Evolutionary conservation across 2,329 filamentous ascomycete species (phyloP), one percentile per base, ranked within the genome.

Genomic region (Phialemoniopsis sp.): DNA sequence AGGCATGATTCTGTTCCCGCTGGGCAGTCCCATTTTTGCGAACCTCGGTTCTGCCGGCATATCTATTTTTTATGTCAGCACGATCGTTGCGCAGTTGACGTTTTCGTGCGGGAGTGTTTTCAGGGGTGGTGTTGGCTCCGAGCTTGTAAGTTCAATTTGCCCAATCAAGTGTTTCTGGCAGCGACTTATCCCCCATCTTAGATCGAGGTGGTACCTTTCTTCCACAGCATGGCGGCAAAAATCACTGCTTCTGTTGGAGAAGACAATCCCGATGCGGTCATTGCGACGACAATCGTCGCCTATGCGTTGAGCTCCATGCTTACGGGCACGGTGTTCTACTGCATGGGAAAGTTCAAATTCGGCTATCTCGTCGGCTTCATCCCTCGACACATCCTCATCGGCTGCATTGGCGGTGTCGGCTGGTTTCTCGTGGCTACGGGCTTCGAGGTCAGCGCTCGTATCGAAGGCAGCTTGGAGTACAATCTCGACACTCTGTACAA

Each of bases 161-260:
- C 28, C 54, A 18, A 56, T 37, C 21, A 26, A 10, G 10, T 26
- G 10, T 6, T 26, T 10, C 12, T n/a, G 43, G 29, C 13, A 17
- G 12, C 19, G 1, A 14, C n/a, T n/a, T n/a, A n/a, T n/a, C n/a
- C n/a, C n/a, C n/a, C n/a, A 21, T 8, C 15, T 42, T 46, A 85
- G 79, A 98, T 97, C 49, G 93, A 98, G 65, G 91, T 97, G 2
- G 91, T 98, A 1, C 93, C 91, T 1, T 98, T 98, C 66, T 97
- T 98, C 59, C 93, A 98, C 66, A 95, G 91, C 55, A 98, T 98
- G 91, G 90, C 93, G 1, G 82, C 84, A 46, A 91, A 85, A 21
- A 96, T 97, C 56, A 81, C 93, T 48, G 70, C 72, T 13, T 72
- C 77, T 32, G 82, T 98, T 47, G 88, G 91, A 13, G 79, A 85